Evolutionary conservation across 345 rosid genomes (phyloP).

Genomic region (Salix udensis): DNA sequence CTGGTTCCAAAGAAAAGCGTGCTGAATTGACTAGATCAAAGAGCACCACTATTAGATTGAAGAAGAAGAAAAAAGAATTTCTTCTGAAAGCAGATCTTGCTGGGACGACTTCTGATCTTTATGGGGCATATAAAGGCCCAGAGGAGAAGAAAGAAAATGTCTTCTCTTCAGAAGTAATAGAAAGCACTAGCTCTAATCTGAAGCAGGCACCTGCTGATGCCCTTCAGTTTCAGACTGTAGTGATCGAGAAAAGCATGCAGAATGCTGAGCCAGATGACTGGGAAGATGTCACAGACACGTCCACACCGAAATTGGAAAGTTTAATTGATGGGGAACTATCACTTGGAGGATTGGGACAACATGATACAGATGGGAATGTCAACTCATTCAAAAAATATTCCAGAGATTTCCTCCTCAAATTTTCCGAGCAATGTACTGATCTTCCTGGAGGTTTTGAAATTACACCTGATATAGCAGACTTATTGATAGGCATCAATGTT

Average conservation of each 20-base stretch:
- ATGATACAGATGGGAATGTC: conserved; percentile 36
- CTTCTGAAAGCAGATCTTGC: conserved; percentile 94
- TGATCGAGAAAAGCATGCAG: conserved; percentile 31
- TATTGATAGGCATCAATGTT: conserved; percentile 29
- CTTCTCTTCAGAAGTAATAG: conserved; percentile 27
- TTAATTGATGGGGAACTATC: conserved; percentile 26
- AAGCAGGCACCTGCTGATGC: conserved; percentile 37
- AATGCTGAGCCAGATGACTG: conserved; percentile 82
- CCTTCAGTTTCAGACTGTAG: conserved; percentile 23
- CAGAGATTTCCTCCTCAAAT: conserved; percentile 84
- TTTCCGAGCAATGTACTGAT: conserved; percentile 56
- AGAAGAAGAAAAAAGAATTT: conserved; percentile 58
- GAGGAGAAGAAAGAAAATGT: conserved; percentile 68
- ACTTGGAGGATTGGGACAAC: conserved; percentile 27
- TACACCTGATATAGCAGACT: conserved; percentile 46
- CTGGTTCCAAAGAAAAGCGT: conserved; percentile 50
- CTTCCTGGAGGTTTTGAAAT: conserved; percentile 65
- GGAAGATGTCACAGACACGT: conserved; percentile 93
- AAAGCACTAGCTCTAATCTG: conserved; percentile 27
- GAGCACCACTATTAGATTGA: conserved; percentile 39
- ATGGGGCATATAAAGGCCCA: conserved; percentile 84
- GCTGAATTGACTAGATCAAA: conserved; percentile 44
- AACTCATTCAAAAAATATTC: conserved; percentile 71
- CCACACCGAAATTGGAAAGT: conserved; percentile 71
- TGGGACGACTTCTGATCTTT: conserved; percentile 77